Percentiles rank a stretch among this genome's conserved stretches.
phyloP scores from a whole-genome alignment of 2,329 filamentous ascomycete genomes.

The Fusarium austroafricanum region DNA sequence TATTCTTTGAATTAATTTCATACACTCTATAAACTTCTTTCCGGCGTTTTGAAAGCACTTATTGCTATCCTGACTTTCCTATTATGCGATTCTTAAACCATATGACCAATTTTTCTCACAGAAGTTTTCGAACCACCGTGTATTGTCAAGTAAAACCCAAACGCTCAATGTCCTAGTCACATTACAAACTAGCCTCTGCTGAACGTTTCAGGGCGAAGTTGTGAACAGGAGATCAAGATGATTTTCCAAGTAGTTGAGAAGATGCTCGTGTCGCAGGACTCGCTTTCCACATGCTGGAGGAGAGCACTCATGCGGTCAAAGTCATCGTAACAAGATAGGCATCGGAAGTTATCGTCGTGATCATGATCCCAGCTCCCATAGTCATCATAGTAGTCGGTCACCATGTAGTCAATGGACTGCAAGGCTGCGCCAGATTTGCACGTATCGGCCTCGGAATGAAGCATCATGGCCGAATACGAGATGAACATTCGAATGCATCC shows the following conservation, averaged over 20 bases:
- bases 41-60: too few species aligned
- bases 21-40: too few species aligned
- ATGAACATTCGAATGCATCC: slow-evolving; percentile 34
- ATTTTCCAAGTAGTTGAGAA: accelerated
- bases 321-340: slow-evolving; percentile 30
- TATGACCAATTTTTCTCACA: too few species aligned
- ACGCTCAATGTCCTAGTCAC: too few species aligned
- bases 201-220: too few species aligned
- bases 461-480: slow-evolving; percentile 39
- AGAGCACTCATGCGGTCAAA: slow-evolving; percentile 29
- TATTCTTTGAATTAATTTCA: too few species aligned
- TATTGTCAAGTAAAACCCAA: too few species aligned
- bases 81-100: too few species aligned
- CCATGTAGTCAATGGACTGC: slow-evolving; percentile 7
- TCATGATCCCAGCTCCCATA: slow-evolving; percentile 6
- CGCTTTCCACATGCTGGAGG: slow-evolving; percentile 43
- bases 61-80: too few species aligned
- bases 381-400: slow-evolving; percentile 33
- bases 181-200: too few species aligned
- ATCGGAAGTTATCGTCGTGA: slow-evolving; percentile 24
- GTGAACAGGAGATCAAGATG: too few species aligned
- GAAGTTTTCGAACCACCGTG: too few species aligned
- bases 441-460: slow-evolving; percentile 41
- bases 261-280: slow-evolving; percentile 21
- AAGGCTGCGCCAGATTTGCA: slow-evolving; percentile 29